Conservation (phyloP, 768 basidiomycete genomes). For the Arthromyces matolae region DNA sequence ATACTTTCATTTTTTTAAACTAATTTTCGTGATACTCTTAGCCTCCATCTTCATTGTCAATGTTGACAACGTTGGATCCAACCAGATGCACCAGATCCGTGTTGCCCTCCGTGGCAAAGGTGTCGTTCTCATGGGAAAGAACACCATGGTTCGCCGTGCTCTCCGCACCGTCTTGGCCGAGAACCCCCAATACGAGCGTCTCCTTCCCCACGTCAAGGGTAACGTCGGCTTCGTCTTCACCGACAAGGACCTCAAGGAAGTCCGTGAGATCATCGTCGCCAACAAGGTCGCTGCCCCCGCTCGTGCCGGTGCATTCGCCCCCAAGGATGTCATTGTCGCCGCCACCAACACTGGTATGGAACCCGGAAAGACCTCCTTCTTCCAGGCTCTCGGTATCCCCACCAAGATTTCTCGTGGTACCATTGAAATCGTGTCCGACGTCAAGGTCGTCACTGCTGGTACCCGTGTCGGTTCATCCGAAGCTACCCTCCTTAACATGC, state of each 20-base stretch:
- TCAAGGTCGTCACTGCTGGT: constrained; percentile 91
- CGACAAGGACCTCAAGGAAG: constrained; percentile 83
- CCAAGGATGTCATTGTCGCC: constrained; percentile 88
- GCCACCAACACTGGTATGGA: constrained; percentile 99
- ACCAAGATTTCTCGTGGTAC: constrained; percentile 99
- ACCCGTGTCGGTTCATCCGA: constrained; percentile 95
- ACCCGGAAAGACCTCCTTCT: constrained; percentile 99
- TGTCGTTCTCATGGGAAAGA: constrained; percentile 99
- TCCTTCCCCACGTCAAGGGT: constrained; percentile 92
- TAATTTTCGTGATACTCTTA: constrained; percentile 29
- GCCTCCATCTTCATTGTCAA: constrained; percentile 99
- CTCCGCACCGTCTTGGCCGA: constrained; percentile 88
- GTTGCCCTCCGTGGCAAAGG: constrained; percentile 94
- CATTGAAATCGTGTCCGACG: constrained; percentile 97
- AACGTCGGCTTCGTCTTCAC: constrained; percentile 99
- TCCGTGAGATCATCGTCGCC: constrained; percentile 88
- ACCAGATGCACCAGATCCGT: constrained; percentile 99
- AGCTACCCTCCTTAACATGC: constrained; percentile 98
- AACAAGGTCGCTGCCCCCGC: constrained; percentile 99
- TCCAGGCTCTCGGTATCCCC: constrained; percentile 99
- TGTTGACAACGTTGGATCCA: constrained; percentile 99
- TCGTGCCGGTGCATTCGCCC: constrained; percentile 94
- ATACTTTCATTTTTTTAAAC: neutral
- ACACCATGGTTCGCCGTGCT: constrained; percentile 99
- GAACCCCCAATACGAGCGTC: constrained; percentile 90